Evolutionary conservation across 2,329 filamentous ascomycete species (phyloP).

Genomic region (Colletotrichum truncatum): DNA sequence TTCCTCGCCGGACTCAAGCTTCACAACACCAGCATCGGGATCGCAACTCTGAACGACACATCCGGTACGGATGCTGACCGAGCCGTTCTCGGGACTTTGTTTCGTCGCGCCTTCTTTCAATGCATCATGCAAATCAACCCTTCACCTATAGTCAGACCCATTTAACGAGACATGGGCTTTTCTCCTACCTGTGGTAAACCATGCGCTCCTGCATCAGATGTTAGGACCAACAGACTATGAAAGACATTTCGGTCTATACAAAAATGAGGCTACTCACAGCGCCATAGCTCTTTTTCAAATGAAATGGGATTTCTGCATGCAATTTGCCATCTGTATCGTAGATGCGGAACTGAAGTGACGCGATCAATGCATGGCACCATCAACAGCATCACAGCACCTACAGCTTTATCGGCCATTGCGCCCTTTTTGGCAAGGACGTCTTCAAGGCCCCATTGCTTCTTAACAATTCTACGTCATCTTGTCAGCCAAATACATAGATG

Average conservation of each 20-base stretch:
- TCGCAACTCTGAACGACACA: constrained; percentile 48
- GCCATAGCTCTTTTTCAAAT: constrained; percentile 40
- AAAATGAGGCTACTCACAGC: constrained; percentile 27
- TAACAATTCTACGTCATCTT: neutral
- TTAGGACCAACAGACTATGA: neutral
- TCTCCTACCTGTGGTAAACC: constrained; percentile 47
- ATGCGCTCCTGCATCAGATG: constrained; percentile 38
- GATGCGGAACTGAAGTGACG: constrained; percentile 39
- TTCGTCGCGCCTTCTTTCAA: constrained; percentile 37
- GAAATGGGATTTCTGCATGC: constrained; percentile 42
- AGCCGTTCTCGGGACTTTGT: constrained; percentile 31
- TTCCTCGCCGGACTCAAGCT: constrained; percentile 42
- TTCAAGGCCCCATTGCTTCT: constrained; percentile 38
- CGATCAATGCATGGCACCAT: neutral
- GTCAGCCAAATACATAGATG: neutral
- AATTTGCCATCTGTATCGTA: constrained; percentile 29
- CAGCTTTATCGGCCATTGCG: constrained; percentile 43
- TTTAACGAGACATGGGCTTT: too few species aligned
- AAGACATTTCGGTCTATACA: neutral
- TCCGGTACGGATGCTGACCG: constrained; percentile 38
- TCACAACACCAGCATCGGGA: constrained; percentile 43
- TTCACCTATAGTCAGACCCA: neutral
- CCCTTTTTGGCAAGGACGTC: constrained; percentile 37
- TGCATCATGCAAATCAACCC: constrained; percentile 44
- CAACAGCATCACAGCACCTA: neutral